These are phyloP conservation scores for Meredithiella fracta DNA, from an alignment of 2,329 filamentous ascomycete species.

Conservation along the genomic window DNA sequence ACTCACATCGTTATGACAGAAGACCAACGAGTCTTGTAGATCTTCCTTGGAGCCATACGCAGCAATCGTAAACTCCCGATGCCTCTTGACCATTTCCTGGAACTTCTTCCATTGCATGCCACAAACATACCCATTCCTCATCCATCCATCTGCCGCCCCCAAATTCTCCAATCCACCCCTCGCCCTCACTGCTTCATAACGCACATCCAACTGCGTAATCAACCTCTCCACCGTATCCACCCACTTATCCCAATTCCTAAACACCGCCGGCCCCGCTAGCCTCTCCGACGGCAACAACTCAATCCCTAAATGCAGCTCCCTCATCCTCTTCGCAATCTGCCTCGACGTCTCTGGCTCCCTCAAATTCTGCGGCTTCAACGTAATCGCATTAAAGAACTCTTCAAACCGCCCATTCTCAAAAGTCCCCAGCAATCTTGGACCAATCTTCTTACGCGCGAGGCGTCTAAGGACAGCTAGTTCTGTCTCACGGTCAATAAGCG, in stretches of 20 bases:
- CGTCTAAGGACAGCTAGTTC: slow-evolving; percentile 76
- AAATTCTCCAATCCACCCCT: slow-evolving; percentile 5
- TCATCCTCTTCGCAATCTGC: slow-evolving; percentile 94
- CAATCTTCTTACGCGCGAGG: slow-evolving; percentile 81
- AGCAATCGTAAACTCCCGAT: slow-evolving; percentile 55
- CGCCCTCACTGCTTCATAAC: slow-evolving; percentile 34
- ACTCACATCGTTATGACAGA: slow-evolving; percentile 92
- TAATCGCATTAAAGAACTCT: slow-evolving; percentile 74
- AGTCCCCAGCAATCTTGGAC: slow-evolving; percentile 75
- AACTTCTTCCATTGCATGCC: slow-evolving; percentile 73
- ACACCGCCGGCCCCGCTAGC: slow-evolving; percentile 64
- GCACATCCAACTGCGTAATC: slow-evolving; percentile 38
- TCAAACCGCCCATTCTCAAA: slow-evolving; percentile 94
- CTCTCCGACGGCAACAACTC: slow-evolving; percentile 67
- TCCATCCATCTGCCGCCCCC: slow-evolving; percentile 37
- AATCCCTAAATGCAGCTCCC: slow-evolving; percentile 86
- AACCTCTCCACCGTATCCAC: slow-evolving; percentile 47
- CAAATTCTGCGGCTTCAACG: slow-evolving; percentile 61
- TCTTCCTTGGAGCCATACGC: slow-evolving; percentile 51
- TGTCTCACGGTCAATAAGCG: slow-evolving; percentile 83
- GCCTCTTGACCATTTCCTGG: slow-evolving; percentile 55
- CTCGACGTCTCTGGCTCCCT: slow-evolving; percentile 68
- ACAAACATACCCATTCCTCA: slow-evolving; percentile 57
- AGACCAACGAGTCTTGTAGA: slow-evolving; percentile 63
- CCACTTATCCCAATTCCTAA: slow-evolving; percentile 93